Base-by-base conservation (phyloP, 192 early-diverging fungal species). In the Spinellus fusiger region DNA sequence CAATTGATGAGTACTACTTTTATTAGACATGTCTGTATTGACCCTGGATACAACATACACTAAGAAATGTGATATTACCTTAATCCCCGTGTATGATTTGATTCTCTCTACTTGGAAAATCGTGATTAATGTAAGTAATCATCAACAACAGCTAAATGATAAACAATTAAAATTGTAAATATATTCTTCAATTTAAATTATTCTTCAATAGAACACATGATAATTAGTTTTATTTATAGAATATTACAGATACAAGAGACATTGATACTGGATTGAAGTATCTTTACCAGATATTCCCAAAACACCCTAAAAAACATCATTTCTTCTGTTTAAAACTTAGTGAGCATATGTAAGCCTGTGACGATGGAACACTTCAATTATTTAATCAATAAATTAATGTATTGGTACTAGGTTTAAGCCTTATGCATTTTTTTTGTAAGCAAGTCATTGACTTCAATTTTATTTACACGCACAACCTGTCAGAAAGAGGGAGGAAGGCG, bases 281-380 rank as follows among this genome's bases (percentile, higher is more conserved):
- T 35, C 53, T 55, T 55, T 55, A 55, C 32, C 53, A 55, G 37
- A 55, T 55, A 55, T 55, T 55, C 32, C 53, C 53, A 55, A 55
- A 55, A 55, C 53, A 55, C n/a, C 32, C 37, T 34, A 55, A 55
- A 55, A 55, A n/a, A 38, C 32, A 55, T 23, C 53, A 55, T 25
- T 33, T 55, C 32, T 55, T 55, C 37, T 55, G 53, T 55, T 55
- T 55, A 22, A 55, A 55, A 35, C 37, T 55, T 35, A 23, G 32
- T 55, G 53, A 54, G 22, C 52, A 54, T 32, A 54, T 54, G 52
- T 54, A 54, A 54, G 52, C 34, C 52, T 54, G 29, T 54, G 52
- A 54, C 34, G 34, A 54, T 29, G 34, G 31, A 20, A 54, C 34
- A 34, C 31, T 54, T 52, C 34, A 34, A 54, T 54, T 54, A 54